phyloP scores from a whole-genome alignment of 2,329 filamentous ascomycete species.

The Alternaria conjuncta region DNA sequence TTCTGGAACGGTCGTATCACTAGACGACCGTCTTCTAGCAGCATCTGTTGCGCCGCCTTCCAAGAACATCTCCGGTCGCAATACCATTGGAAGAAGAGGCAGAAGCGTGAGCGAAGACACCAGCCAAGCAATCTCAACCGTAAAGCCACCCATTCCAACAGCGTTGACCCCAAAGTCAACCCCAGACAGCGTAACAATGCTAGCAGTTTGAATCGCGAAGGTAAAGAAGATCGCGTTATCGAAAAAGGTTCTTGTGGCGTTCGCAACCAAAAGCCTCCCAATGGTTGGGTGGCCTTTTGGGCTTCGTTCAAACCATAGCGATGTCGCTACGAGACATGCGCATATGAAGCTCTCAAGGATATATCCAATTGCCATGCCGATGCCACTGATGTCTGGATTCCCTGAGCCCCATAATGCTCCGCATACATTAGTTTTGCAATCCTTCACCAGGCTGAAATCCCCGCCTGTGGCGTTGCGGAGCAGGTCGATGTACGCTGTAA shows the following conservation, averaged over 20 bases:
- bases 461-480: conserved; percentile 15
- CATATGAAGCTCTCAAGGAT: conserved; percentile 23
- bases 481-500: conserved; percentile 18
- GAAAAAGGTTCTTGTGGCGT: conserved; percentile 15
- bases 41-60: not conserved
- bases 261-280: not conserved
- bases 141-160: conserved; percentile 29
- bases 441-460: conserved; percentile 18
- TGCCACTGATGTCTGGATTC: conserved; percentile 31
- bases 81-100: conserved; percentile 21
- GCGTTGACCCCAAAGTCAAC: conserved; percentile 27
- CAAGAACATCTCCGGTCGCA: not conserved
- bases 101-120: conserved; percentile 25
- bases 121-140: conserved; percentile 28
- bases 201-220: conserved; percentile 30
- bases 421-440: conserved; percentile 26
- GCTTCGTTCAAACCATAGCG: not conserved
- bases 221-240: conserved; percentile 29
- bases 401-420: conserved; percentile 29
- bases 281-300: not conserved
- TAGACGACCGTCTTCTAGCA: not conserved
- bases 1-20: not conserved
- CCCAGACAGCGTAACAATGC: conserved; percentile 22
- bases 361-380: conserved; percentile 32
- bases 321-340: not conserved